Evolutionary conservation across 257 asterid species (phyloP).

Genomic region (Jasminum sambac): DNA sequence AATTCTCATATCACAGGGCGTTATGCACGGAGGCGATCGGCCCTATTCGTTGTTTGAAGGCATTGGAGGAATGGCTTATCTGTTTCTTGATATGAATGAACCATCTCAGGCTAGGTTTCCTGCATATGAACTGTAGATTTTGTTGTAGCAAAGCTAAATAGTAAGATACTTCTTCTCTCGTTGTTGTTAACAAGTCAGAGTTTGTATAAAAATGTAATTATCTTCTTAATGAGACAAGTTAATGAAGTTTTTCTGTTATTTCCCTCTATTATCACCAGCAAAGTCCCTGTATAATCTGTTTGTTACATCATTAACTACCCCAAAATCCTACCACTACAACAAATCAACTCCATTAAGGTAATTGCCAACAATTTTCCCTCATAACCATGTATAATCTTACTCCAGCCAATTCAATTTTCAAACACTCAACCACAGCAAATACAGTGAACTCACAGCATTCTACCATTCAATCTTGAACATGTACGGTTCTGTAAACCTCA

Average conservation of each 20-base stretch:
- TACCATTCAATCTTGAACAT: no score
- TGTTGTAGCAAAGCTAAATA: neutral
- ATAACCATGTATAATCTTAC: no score
- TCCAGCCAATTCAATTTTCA: no score
- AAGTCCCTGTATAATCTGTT: no score
- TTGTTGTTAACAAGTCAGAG: neutral
- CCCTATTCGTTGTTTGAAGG: constrained; percentile 81
- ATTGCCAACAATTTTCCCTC: no score
- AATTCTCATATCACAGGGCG: constrained; percentile 55
- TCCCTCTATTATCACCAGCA: no score
- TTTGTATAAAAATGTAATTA: neutral
- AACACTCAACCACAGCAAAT: no score
- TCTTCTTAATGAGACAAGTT: neutral
- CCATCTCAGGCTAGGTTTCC: constrained; percentile 69
- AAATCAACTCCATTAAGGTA: no score
- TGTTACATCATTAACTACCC: no score
- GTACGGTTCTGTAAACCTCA: no score
- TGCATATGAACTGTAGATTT: constrained; percentile 57
- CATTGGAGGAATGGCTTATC: constrained; percentile 65
- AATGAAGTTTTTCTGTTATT: neutral
- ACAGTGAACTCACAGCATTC: no score
- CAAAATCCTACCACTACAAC: no score
- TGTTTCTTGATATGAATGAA: constrained; percentile 67
- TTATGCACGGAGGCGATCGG: constrained; percentile 81
- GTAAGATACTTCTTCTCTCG: neutral